Conservation (phyloP, 1,284 basidiomycete species). For the Entoloma clypeatum region DNA sequence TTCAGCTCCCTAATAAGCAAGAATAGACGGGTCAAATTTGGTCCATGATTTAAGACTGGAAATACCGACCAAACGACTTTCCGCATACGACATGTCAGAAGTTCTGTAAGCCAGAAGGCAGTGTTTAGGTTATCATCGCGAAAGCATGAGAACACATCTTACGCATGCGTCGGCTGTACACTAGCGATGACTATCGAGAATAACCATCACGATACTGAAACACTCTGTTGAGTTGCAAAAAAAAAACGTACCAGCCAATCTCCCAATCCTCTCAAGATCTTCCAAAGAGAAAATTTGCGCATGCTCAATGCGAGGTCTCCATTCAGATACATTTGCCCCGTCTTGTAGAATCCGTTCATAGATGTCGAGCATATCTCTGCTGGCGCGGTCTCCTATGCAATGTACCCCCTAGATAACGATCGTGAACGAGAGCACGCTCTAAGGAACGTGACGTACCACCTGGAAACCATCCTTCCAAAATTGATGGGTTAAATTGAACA, state of each 20-base stretch:
- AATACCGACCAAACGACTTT: constrained; percentile 59
- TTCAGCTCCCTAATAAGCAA: constrained; percentile 55
- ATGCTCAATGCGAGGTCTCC: constrained; percentile 82
- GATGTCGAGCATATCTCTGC: constrained; percentile 74
- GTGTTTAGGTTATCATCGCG: constrained; percentile 30
- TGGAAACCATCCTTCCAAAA: constrained; percentile 69
- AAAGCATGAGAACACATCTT: constrained; percentile 32
- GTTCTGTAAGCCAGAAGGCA: constrained; percentile 57
- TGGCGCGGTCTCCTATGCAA: constrained; percentile 88
- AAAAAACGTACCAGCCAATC: constrained; percentile 59
- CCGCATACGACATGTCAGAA: constrained; percentile 89
- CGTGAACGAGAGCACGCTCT: constrained; percentile 2
- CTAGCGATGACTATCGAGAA: constrained; percentile 71
- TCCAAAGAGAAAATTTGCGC: constrained; percentile 75
- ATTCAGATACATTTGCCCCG: constrained; percentile 35
- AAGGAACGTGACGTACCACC: constrained; percentile 45
- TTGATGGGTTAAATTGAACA: constrained; percentile 50
- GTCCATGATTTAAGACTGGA: not conserved
- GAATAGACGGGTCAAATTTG: not conserved
- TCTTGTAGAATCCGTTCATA: constrained; percentile 51
- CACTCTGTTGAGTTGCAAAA: not conserved
- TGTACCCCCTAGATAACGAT: constrained; percentile 64
- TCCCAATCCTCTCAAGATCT: constrained; percentile 69
- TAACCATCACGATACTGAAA: not conserved
- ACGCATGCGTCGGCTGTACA: constrained; percentile 90